A percentile compares a stretch with the other conserved stretches of the same genome.
Evolutionary conservation across 164 flowering plant species (phyloP).

Genomic region (Taxillus chinensis): DNA sequence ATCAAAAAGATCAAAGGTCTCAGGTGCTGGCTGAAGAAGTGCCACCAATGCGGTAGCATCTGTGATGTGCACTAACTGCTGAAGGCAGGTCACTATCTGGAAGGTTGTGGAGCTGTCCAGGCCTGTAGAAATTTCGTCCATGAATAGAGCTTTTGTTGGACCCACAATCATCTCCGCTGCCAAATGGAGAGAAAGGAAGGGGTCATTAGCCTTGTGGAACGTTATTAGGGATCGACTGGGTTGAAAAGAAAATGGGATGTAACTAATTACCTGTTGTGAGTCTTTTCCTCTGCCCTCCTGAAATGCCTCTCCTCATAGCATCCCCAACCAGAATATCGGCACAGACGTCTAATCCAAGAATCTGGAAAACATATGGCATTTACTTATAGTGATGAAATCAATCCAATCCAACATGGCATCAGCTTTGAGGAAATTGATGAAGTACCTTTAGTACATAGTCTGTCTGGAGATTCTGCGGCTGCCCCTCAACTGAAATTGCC

Average conservation of each 20-base stretch:
- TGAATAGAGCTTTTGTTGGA: conserved; percentile 51
- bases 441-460: conserved; percentile 49
- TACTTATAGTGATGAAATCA: too few relatives aligned
- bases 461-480: conserved; percentile 33
- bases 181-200: neutral
- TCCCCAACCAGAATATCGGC: conserved; percentile 48
- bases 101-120: conserved; percentile 69
- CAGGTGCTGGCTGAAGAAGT: conserved; percentile 72
- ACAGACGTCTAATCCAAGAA: conserved; percentile 58
- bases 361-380: conserved; percentile 17
- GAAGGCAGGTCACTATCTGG: conserved; percentile 49
- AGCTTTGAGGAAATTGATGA: neutral
- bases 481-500: conserved; percentile 51
- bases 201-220: neutral
- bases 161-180: conserved; percentile 75
- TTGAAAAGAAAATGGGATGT: neutral
- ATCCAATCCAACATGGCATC: neutral
- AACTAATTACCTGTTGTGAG: conserved; percentile 42
- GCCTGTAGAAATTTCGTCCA: conserved; percentile 82
- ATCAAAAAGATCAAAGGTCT: conserved; percentile 67
- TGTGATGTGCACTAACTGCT: conserved; percentile 52
- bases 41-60: conserved; percentile 47
- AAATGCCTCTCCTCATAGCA: conserved; percentile 55
- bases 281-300: conserved; percentile 69
- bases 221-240: neutral